These are phyloP conservation scores for Micromonas commoda DNA, from an alignment of 139 green algal species.

Conservation along the genomic window DNA sequence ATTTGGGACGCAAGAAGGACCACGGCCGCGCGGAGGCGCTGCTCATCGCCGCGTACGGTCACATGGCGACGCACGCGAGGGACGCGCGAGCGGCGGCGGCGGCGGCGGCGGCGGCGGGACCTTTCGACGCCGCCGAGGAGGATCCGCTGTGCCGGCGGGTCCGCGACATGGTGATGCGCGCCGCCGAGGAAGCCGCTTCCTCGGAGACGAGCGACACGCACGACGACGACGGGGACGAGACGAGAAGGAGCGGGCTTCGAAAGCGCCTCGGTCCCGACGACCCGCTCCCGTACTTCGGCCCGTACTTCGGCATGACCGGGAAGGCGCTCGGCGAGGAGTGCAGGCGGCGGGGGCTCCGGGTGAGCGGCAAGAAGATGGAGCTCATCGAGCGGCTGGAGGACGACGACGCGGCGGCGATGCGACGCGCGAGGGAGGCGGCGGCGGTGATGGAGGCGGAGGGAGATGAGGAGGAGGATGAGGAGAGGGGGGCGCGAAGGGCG, in stretches of 20 bases:
- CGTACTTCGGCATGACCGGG: conserved; percentile 22
- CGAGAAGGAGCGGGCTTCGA: not conserved
- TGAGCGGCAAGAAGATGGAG: conserved; percentile 3
- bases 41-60: conserved; percentile 63
- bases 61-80: not conserved
- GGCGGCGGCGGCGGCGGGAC: not conserved
- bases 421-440: not conserved
- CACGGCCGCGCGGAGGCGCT: conserved; percentile 75
- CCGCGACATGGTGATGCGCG: not conserved
- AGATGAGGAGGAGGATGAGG: too few species aligned
- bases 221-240: not conserved
- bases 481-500: too few species aligned
- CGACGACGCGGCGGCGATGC: not conserved
- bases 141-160: not conserved
- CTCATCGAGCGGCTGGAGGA: conserved; percentile 3
- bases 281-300: conserved; percentile 18
- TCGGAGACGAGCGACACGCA: not conserved
- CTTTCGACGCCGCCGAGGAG: not conserved
- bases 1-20: conserved; percentile 60
- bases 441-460: not conserved
- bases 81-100: not conserved
- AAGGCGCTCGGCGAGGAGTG: not conserved
- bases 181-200: too few species aligned
- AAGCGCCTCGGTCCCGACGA: not conserved
- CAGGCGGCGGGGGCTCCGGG: not conserved